Evolutionary conservation across 805 yeast genomes (phyloP), one percentile per base, ranked within the genome.

Genomic region (Zygosaccharomyces siamensis): DNA sequence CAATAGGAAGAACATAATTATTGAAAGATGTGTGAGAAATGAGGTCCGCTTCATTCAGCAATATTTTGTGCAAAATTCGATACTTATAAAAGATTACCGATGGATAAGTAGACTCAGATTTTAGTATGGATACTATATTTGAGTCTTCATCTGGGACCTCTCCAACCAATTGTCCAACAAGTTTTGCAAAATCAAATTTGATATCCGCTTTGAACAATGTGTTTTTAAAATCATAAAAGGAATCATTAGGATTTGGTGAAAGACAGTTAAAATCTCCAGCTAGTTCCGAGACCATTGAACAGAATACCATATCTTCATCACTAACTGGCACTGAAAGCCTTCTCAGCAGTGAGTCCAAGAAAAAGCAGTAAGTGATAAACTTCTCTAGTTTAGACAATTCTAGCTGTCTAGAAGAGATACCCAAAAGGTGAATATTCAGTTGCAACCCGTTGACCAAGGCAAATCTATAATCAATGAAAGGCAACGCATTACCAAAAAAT

Each of bases 371-470:
- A 20, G 56, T 57, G 8, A 69, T 45, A 2, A 61, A 26, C 23
- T 56, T 52, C 16, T 48, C 41, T 5, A 66, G 36, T 8, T 42
- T 16, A 0, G 44, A 42, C 33, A 59, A 26, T 33, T 51, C 49
- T 5, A 54, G 23, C n/a, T 31, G 41, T 2, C 45, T 32, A 16
- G 32, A 12, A 42, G 54, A 51, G 8, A 46, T n/a, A 10, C 43
- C 47, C 20, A 51, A 27, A 1, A 69, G 23, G 43, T 70, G 72
- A 1, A 75, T 63, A 46, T 70, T 74, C 10, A 70, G 66, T 23
- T 68, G 74, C 41, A 80, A 57, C 1, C 79, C 72, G 54, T 78
- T 79, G 0, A 79, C 75, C 23, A 78, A 57, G 0, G 82, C 59
- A 18, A 79, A 50, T 36, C 70, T 62, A 8, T 68, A 60, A 49